A percentile compares a stretch with the other conserved stretches of the same genome.
phyloP scores from a whole-genome alignment of 345 rosid species.

The Firmiana major region DNA sequence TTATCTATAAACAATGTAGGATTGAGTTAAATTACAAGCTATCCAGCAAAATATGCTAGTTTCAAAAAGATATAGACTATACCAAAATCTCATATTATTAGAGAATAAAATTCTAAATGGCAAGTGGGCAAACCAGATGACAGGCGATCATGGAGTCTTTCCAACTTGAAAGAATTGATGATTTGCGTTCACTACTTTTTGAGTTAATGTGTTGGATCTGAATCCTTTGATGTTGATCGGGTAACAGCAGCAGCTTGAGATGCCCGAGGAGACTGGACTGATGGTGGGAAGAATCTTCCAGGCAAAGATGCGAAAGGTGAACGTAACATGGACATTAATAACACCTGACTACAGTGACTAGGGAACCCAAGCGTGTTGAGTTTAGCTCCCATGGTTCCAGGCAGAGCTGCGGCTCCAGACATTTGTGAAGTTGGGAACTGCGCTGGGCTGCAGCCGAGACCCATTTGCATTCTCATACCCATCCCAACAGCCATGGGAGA shows the following conservation, averaged over 20 bases:
- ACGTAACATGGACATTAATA: constrained; percentile 22
- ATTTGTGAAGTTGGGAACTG: constrained; percentile 27
- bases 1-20: too few species aligned
- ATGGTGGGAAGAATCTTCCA: constrained; percentile 17
- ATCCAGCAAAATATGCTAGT: too few species aligned
- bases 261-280: constrained; percentile 10
- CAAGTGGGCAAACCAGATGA: constrained; percentile 13
- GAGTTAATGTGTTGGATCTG: constrained; percentile 1
- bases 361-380: constrained; percentile 27
- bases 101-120: background rate
- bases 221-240: too few species aligned
- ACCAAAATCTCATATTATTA: background rate
- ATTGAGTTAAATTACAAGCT: too few species aligned
- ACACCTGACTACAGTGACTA: constrained; percentile 8
- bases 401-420: constrained; percentile 17
- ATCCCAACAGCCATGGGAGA: constrained; percentile 27
- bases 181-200: background rate
- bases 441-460: constrained; percentile 19
- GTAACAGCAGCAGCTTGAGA: constrained; percentile 14
- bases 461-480: constrained; percentile 38
- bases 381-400: constrained; percentile 21
- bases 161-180: background rate
- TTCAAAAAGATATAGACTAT: background rate
- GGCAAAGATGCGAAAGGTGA: constrained; percentile 21
- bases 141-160: background rate